Evolutionary conservation across 371 early-diverging fungal genomes (phyloP), one percentile per base, ranked within the genome.

Genomic region (Mucor sp.): DNA sequence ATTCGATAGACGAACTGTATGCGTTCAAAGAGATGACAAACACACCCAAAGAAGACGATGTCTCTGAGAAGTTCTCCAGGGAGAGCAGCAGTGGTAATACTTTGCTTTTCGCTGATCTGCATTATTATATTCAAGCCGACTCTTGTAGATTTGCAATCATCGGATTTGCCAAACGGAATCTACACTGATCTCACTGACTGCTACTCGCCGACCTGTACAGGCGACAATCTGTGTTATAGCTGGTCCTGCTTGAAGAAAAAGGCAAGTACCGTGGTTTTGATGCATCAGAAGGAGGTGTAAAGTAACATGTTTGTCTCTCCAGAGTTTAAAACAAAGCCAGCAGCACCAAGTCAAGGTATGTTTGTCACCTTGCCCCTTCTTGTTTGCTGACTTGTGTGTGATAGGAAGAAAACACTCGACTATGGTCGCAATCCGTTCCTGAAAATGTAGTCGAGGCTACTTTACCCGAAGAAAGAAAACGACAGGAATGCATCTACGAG

Each of bases 401-500:
- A 60, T 68, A 76, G 41, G 73, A 76, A 47, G 47, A 47, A 47
- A 47, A 47, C 11, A 47, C 47, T 25, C 57, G 84, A 32, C 68
- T 87, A 41, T 87, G 88, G 88, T 78, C 82, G 28, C 79, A 82
- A 6, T 80, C 84, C 8, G 88, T 85, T 19, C 87, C 93, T 7
- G 83, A 85, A 66, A 85, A 86, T 14, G 74, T 95, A 11, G 69
- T 86, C 1, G 85, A 89, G 30, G 80, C 84, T 0, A 79, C 93
- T 1, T 87, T 89, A 8, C 76, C 84, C n/a, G 68, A 85, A 37
- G 97, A 97, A 75, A 85, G 84, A 65, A 92, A 89, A 69, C 87
- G 97, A 0, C 97, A 97, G 71, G 96, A 97, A 72, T 88, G 89
- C 48, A 93, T 97, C 60, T 96, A 88, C 71, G 97, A 97, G 79